Evolutionary conservation across 2,329 filamentous ascomycete species (phyloP).

Genomic region (Mycosphaerella arachidis): DNA sequence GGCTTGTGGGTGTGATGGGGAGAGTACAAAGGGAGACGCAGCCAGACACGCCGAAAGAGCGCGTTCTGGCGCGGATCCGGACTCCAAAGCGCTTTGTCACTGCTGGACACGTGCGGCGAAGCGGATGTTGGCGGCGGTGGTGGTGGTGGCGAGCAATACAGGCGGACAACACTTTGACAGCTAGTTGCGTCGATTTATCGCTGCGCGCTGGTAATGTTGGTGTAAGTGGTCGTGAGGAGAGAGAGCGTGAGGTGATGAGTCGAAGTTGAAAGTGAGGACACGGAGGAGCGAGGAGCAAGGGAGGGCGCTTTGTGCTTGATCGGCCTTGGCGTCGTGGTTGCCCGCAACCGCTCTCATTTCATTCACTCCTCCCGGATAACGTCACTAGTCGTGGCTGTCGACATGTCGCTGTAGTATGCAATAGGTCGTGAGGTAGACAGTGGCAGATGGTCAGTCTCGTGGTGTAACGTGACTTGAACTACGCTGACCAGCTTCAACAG

Average conservation of each 20-base stretch:
- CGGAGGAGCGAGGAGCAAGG: neutral
- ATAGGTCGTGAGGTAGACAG: neutral
- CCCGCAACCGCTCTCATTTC: neutral
- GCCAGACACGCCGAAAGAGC: neutral
- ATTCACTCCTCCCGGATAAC: neutral
- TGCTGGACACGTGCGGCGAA: neutral
- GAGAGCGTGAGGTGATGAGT: neutral
- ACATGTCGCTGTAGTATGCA: neutral
- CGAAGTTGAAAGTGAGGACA: neutral
- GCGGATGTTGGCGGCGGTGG: neutral
- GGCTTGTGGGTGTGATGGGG: neutral
- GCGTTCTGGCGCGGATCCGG: neutral
- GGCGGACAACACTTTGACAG: neutral
- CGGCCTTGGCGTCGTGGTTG: neutral
- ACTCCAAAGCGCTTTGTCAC: conserved; percentile 2
- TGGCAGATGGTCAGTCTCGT: neutral
- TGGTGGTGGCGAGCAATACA: neutral
- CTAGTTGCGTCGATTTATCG: neutral
- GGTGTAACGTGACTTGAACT: neutral
- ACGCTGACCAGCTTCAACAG: conserved; percentile 8
- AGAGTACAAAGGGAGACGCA: neutral
- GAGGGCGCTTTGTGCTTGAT: neutral
- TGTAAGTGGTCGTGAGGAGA: neutral
- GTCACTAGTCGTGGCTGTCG: neutral
- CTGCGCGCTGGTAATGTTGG: neutral